Percentiles rank a stretch among this genome's conserved stretches.
phyloP scores from a whole-genome alignment of 805 yeast species.

The Candida golubevii region DNA sequence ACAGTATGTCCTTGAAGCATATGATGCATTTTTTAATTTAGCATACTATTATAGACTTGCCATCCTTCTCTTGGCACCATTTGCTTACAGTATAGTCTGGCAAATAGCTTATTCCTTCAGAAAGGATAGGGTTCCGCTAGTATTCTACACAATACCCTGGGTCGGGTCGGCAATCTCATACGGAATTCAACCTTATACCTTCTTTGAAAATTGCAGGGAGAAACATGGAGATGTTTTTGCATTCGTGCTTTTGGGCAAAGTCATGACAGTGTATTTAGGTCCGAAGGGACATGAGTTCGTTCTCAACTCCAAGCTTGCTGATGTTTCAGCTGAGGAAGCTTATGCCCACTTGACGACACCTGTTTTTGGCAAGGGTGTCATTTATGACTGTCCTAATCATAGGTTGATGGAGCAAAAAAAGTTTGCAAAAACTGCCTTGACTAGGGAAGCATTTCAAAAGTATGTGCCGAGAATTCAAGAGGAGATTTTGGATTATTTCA shows the following conservation, averaged over 20 bases:
- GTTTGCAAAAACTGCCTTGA: conserved; percentile 86
- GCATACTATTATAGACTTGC: conserved; percentile 25
- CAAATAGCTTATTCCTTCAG: conserved; percentile 68
- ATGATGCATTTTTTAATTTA: conserved; percentile 23
- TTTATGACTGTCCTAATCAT: conserved; percentile 92
- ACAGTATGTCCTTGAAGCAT: conserved; percentile 10
- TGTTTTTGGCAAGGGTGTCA: conserved; percentile 95
- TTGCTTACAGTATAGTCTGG: conserved; percentile 60
- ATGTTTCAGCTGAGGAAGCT: conserved; percentile 95
- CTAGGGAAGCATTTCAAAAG: conserved; percentile 73
- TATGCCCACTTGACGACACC: conserved; percentile 98
- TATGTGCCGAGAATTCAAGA: conserved; percentile 87
- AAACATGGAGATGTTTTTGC: conserved; percentile 93
- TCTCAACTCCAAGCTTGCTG: conserved; percentile 81
- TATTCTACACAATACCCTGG: conserved; percentile 93
- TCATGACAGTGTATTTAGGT: conserved; percentile 93
- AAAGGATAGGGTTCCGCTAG: conserved; percentile 83
- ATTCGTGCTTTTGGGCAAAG: conserved; percentile 81
- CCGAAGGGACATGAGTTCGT: conserved; percentile 98
- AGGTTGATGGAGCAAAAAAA: conserved; percentile 98
- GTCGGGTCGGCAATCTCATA: conserved; percentile 84
- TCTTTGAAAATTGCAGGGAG: conserved; percentile 71
- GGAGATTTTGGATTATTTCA: conserved; percentile 69
- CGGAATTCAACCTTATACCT: conserved; percentile 92
- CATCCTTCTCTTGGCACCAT: conserved; percentile 47